Evolutionary conservation across 108 stramenopile species (phyloP).

Genomic region (Fistulifera pelliculosa): DNA sequence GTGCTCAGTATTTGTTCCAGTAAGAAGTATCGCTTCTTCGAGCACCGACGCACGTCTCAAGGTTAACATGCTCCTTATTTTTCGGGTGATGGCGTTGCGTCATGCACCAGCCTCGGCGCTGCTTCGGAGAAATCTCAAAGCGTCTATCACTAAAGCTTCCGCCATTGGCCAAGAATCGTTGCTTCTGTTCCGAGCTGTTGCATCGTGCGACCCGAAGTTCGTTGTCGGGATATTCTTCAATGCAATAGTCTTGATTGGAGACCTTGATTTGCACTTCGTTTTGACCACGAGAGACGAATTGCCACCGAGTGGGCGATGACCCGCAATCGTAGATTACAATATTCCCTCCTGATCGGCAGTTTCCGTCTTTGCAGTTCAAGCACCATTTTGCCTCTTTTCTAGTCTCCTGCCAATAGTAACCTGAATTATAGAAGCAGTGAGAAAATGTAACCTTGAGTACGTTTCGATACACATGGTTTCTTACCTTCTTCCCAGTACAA

Average conservation of each 20-base stretch:
- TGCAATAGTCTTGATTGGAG: neutral
- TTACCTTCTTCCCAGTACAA: conserved; percentile 42
- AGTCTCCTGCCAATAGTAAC: conserved; percentile 53
- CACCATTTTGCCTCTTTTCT: conserved; percentile 37
- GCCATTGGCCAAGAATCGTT: neutral
- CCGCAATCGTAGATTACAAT: neutral
- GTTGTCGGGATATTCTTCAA: neutral
- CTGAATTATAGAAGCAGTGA: too few relatives aligned
- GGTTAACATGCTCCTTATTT: conserved; percentile 8
- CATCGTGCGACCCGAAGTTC: neutral
- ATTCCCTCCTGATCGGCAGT: neutral
- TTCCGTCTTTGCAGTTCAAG: conserved; percentile 16
- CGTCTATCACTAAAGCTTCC: conserved; percentile 3
- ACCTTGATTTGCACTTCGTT: conserved; percentile 1
- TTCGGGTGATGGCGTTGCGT: conserved; percentile 20
- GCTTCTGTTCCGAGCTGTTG: neutral
- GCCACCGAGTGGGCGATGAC: neutral
- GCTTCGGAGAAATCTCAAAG: neutral
- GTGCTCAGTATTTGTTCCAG: conserved; percentile 7
- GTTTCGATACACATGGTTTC: too few relatives aligned
- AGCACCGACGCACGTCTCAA: conserved; percentile 10
- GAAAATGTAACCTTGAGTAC: too few relatives aligned
- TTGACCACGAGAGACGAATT: neutral
- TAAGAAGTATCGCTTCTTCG: conserved; percentile 8
- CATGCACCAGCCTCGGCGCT: conserved; percentile 4